Base-by-base conservation (phyloP, 306 rosid species). In the Echinosophora koreensis region DNA sequence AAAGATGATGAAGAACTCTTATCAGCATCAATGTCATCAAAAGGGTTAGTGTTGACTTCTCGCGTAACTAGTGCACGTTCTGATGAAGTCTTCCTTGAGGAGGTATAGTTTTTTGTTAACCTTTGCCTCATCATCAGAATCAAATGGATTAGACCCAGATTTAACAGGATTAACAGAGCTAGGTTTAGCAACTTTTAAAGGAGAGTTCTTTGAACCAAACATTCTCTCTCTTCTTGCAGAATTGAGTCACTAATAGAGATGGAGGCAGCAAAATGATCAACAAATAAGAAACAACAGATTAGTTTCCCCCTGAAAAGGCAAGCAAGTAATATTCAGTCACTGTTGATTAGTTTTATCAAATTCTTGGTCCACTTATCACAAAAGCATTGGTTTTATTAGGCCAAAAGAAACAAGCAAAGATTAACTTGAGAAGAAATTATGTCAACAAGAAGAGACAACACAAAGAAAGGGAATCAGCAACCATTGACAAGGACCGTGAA, bases 131-230 rank as follows among this genome's bases (percentile, higher is more conserved):
- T 84, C 84, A 50, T 84, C 90, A 54, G 90, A 88, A 64, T 89
- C 90, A 67, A 92, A 86, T 8, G 96, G 99, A 84, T 88, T 91
- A 5, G 87, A 65, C 65, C 83, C 73, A 10, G 93, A 80, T 32
- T 86, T 76, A 71, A 76, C 82, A 77, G 88, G 85, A 86, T 90
- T 79, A 46, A 50, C 86, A 35, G 91, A 54, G 56, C 73, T 87
- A 58, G 80, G 83, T 58, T 89, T 90, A 32, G 83, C 78, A 74
- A 67, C 14, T 87, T 82, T 91, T 28, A 89, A 41, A 52, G 94
- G 98, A 56, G 93, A 89, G 70, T 80, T 91, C 97, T 83, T 93
- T 79, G 80, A 82, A 66, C 90, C 92, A 77, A 85, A 91, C 99
- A 95, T 95, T 63, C 68, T 83, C 39, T 42, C 14, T 39, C 52